These are phyloP conservation scores for Cystobasidium tubakii DNA, from an alignment of 768 basidiomycete genomes.

Conservation along the genomic window DNA sequence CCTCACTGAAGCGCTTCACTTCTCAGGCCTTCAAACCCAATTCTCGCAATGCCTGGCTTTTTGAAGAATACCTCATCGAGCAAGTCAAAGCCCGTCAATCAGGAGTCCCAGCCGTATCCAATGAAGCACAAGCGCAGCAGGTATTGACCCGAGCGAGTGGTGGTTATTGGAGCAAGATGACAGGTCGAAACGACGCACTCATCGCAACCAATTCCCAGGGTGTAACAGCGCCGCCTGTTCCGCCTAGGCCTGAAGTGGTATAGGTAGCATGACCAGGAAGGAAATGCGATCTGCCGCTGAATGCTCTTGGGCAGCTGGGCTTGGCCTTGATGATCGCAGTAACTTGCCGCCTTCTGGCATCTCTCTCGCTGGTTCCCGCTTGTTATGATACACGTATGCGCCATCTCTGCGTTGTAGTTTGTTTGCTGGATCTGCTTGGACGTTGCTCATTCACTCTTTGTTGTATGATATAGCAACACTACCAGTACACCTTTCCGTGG, in stretches of 20 bases:
- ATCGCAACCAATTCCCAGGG: background rate
- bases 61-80: slow-evolving; percentile 15
- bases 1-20: no score
- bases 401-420: background rate
- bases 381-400: background rate
- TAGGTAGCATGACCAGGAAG: slow-evolving; percentile 1
- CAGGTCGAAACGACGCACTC: slow-evolving; percentile 19
- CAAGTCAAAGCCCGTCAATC: slow-evolving; percentile 2
- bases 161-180: slow-evolving; percentile 13
- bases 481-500: no score
- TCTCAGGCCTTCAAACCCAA: slow-evolving; percentile 70
- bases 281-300: no score
- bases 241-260: background rate
- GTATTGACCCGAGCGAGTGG: slow-evolving; percentile 9
- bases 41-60: slow-evolving; percentile 60
- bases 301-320: no score
- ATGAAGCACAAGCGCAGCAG: slow-evolving; percentile 6
- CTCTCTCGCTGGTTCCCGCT: background rate
- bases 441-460: no score
- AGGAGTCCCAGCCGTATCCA: background rate
- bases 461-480: background rate
- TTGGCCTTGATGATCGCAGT: background rate
- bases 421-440: background rate
- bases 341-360: background rate
- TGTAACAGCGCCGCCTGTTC: slow-evolving; percentile 6